Percentiles rank a stretch among this genome's conserved stretches.
These are phyloP conservation scores for Serendipita sp. DNA, from an alignment of 768 basidiomycete species.

Conservation along the genomic window DNA sequence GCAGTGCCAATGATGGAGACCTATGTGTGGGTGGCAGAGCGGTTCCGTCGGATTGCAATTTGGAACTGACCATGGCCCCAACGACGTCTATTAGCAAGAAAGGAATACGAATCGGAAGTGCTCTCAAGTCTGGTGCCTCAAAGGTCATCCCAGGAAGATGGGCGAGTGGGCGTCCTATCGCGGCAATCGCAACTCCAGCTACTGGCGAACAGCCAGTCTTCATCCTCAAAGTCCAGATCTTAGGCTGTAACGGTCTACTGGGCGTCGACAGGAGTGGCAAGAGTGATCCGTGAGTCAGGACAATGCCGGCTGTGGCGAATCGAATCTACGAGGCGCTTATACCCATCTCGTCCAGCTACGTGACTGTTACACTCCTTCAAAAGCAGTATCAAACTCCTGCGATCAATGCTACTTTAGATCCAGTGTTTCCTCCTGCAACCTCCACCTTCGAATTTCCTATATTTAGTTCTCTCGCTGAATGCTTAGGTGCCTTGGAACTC, in stretches of 20 bases:
- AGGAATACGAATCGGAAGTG: slow-evolving; percentile 5
- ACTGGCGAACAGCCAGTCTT: slow-evolving; percentile 52
- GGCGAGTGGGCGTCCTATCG: not conserved
- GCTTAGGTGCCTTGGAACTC: slow-evolving; percentile 59
- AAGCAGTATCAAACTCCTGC: slow-evolving; percentile 57
- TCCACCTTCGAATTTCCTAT: slow-evolving; percentile 85
- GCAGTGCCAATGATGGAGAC: not conserved
- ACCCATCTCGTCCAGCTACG: slow-evolving; percentile 33
- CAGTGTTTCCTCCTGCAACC: slow-evolving; percentile 45
- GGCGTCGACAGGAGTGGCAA: slow-evolving; percentile 51
- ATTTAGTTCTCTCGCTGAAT: slow-evolving; percentile 56
- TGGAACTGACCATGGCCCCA: slow-evolving; percentile 7
- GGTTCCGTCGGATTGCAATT: not conserved
- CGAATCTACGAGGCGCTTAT: slow-evolving; percentile 3
- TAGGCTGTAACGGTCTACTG: slow-evolving; percentile 44
- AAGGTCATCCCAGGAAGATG: slow-evolving; percentile 4
- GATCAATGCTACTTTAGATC: slow-evolving; percentile 53
- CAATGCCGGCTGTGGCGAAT: not conserved
- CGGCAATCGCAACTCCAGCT: not conserved
- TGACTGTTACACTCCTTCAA: slow-evolving; percentile 45
- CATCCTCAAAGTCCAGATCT: slow-evolving; percentile 47
- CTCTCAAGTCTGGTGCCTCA: slow-evolving; percentile 7
- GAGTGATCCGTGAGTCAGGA: slow-evolving; percentile 54
- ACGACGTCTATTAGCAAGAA: not conserved
- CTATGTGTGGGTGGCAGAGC: not conserved